Conservation (phyloP, 371 early-diverging fungal genomes). For the Batrachochytrium dendrobatidis region DNA sequence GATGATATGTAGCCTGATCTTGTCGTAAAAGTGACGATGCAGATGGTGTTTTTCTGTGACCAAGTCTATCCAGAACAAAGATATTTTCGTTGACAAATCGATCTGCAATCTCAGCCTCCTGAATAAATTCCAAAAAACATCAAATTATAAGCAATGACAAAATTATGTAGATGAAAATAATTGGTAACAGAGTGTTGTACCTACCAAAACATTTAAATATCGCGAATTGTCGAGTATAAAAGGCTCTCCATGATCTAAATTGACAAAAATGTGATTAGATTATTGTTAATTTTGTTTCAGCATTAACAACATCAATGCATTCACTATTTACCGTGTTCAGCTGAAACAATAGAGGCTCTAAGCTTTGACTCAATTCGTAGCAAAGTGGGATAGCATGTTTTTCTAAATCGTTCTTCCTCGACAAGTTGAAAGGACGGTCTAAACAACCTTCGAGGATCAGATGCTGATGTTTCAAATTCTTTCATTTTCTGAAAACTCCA, state of each 20-base stretch:
- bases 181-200: no score
- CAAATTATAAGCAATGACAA: background rate
- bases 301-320: background rate
- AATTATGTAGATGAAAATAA: background rate
- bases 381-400: slow-evolving; percentile 73
- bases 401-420: slow-evolving; percentile 84
- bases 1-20: no score
- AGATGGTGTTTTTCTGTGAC: no score
- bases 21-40: no score
- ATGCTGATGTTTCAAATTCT: slow-evolving; percentile 80
- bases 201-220: slow-evolving; percentile 1
- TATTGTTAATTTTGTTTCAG: background rate
- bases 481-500: slow-evolving; percentile 55
- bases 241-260: background rate
- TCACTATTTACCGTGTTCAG: slow-evolving; percentile 5
- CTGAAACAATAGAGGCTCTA: slow-evolving; percentile 36
- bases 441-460: slow-evolving; percentile 77
- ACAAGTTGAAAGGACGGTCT: slow-evolving; percentile 71
- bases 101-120: slow-evolving; percentile 55
- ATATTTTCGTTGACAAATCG: slow-evolving; percentile 63
- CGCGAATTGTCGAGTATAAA: slow-evolving; percentile 7
- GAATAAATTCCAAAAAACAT: background rate
- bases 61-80: slow-evolving; percentile 42
- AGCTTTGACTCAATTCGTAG: slow-evolving; percentile 66
- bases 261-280: background rate